Evolutionary conservation across 257 asterid genomes (phyloP), one percentile per base, ranked within the genome.

Genomic region (Verbascum thapsus): DNA sequence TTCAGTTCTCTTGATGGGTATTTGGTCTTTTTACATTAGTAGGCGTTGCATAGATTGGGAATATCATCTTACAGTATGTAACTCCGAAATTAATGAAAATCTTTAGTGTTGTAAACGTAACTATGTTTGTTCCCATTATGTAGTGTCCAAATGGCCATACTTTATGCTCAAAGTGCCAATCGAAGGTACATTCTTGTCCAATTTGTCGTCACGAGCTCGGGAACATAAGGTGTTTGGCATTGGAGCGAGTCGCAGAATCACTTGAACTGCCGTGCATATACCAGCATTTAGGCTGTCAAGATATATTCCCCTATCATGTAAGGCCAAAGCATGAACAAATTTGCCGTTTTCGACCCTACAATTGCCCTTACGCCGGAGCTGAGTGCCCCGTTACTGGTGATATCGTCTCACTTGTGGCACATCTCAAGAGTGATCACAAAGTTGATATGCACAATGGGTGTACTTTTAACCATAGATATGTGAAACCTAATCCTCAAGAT

Each of bases 61-160:
- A 26, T 26, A 5, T 26, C 2, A 2, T 26, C 2, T 26, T 26
- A 26, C 5, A 5, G 5, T 1, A 26, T 26, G 32, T 26, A 26
- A 26, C 32, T 26, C 5, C 32, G 5, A 26, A 26, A 26, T 2
- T 26, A 26, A 26, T 26, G 5, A 26, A 26, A 26, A 26, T 26
- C 32, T 26, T 5, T 1, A 26, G 32, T 26, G 32, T 26, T 26
- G 32, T 26, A 5, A 5, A 26, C 32, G 32, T 26, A 26, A 26
- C 32, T 26, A 26, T 26, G 32, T 26, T 26, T 26, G 2, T 53
- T 70, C 30, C 66, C 19, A 11, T 61, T 70, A 12, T n/a, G n/a
- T 52, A 81, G 87, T 81, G 85, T 53, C 85, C 88, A 62, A 81
- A 81, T 59, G 88, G 88, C 64, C 88, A 81, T 61, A 81, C 88